phyloP scores from a whole-genome alignment of 2,329 filamentous ascomycete species.

The Teratosphaeria gauchensis region DNA sequence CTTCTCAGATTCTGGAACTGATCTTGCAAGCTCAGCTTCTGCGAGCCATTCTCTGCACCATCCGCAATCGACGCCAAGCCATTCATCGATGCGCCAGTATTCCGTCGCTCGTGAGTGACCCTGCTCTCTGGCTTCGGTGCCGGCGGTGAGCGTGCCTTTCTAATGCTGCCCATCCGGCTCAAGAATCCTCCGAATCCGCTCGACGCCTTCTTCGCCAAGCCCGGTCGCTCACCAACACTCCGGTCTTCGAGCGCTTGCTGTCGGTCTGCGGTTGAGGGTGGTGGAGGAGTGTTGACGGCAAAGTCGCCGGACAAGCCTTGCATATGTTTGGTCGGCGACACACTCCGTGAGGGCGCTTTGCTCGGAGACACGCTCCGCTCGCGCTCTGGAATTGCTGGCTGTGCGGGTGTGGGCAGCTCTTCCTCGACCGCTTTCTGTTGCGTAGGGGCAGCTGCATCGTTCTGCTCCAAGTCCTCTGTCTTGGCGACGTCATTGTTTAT shows the following conservation, averaged over 20 bases:
- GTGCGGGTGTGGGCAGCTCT: not conserved
- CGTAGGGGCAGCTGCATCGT: not conserved
- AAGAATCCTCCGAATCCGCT: constrained; percentile 83
- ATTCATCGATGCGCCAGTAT: constrained; percentile 16
- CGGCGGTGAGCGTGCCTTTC: constrained; percentile 45
- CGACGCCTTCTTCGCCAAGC: constrained; percentile 58
- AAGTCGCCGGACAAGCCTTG: constrained; percentile 65
- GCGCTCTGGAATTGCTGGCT: constrained; percentile 11
- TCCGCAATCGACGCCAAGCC: constrained; percentile 12
- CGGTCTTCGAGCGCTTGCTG: constrained; percentile 15
- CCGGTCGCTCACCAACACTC: constrained; percentile 9
- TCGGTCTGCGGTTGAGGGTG: constrained; percentile 27
- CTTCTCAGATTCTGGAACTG: constrained; percentile 38
- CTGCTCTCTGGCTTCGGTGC: constrained; percentile 13
- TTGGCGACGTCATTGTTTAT: not conserved
- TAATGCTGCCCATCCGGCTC: constrained; percentile 48
- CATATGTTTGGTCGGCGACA: constrained; percentile 26
- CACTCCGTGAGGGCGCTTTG: constrained; percentile 1
- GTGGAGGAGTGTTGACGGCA: constrained; percentile 48
- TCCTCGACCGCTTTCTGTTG: not conserved
- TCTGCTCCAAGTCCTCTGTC: not conserved
- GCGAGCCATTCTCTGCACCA: constrained; percentile 20
- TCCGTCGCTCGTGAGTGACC: constrained; percentile 13
- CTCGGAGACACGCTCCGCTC: constrained; percentile 11
- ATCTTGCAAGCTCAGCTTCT: constrained; percentile 35